phyloP scores from a whole-genome alignment of 371 early-diverging fungal species.

The Rhizopus microsporus region DNA sequence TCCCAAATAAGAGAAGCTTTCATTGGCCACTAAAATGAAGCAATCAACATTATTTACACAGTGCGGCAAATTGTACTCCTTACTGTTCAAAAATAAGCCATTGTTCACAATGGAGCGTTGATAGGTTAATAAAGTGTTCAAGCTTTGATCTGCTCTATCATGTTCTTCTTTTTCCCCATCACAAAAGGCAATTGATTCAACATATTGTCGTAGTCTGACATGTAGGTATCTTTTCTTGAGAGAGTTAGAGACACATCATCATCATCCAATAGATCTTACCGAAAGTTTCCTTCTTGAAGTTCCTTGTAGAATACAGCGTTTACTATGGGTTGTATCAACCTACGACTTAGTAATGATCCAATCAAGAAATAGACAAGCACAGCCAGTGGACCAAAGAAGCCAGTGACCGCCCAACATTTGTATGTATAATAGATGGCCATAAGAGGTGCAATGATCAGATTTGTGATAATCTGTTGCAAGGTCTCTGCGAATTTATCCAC shows the following conservation, averaged over 20 bases:
- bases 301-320: constrained; percentile 76
- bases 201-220: constrained; percentile 69
- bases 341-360: constrained; percentile 61
- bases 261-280: constrained; percentile 27
- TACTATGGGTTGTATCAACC: constrained; percentile 74
- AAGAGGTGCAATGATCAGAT: constrained; percentile 74
- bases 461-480: constrained; percentile 62
- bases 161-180: constrained; percentile 72
- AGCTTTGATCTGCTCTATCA: constrained; percentile 48
- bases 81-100: constrained; percentile 68
- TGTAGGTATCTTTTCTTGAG: constrained; percentile 59
- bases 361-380: constrained; percentile 74
- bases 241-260: not conserved
- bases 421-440: constrained; percentile 79
- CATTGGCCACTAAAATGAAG: constrained; percentile 51
- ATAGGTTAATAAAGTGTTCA: constrained; percentile 54
- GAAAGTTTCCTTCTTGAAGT: constrained; percentile 78
- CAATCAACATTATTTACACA: not conserved
- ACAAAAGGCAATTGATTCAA: constrained; percentile 82
- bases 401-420: constrained; percentile 70
- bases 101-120: constrained; percentile 63
- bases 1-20: constrained; percentile 77
- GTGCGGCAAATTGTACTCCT: not conserved
- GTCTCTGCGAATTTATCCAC: constrained; percentile 76
- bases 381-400: constrained; percentile 68